phyloP scores from a whole-genome alignment of 163 green algal species.

The Prototheca wickerhamii region DNA sequence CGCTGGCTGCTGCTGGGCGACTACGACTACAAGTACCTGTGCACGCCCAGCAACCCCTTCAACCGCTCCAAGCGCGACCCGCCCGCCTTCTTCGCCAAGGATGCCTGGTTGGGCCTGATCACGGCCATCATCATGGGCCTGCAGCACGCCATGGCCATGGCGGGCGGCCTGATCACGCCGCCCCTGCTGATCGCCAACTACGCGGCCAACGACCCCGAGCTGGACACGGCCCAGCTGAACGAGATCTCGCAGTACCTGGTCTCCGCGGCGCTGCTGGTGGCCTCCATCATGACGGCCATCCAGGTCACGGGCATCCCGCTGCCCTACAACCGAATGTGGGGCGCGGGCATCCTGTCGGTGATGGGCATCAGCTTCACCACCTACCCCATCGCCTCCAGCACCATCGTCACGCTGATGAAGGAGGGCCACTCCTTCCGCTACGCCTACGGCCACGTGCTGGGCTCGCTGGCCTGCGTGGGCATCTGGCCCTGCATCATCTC shows the following conservation, averaged over 20 bases:
- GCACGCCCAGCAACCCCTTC: constrained; percentile 9
- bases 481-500: constrained; percentile 49
- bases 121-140: constrained; percentile 58
- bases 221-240: constrained; percentile 5
- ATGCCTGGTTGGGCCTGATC: constrained; percentile 32
- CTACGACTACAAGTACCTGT: constrained; percentile 17
- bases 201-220: constrained; percentile 2
- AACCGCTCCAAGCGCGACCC: neutral
- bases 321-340: constrained; percentile 23
- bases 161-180: constrained; percentile 26
- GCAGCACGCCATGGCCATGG: constrained; percentile 74
- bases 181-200: constrained; percentile 21
- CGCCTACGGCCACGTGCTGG: constrained; percentile 56
- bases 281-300: constrained; percentile 57
- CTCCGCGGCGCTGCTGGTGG: constrained; percentile 58
- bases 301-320: constrained; percentile 32
- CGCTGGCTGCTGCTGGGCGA: neutral
- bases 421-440: constrained; percentile 36
- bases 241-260: constrained; percentile 54
- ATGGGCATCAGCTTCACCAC: constrained; percentile 51
- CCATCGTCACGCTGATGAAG: constrained; percentile 12
- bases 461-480: constrained; percentile 36
- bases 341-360: constrained; percentile 48
- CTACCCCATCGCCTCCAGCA: constrained; percentile 2
- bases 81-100: constrained; percentile 12